Percentiles rank a stretch among this genome's conserved stretches.
Evolutionary conservation across 805 yeast species (phyloP).

Genomic region (Wickerhamomyces strasburgensis): DNA sequence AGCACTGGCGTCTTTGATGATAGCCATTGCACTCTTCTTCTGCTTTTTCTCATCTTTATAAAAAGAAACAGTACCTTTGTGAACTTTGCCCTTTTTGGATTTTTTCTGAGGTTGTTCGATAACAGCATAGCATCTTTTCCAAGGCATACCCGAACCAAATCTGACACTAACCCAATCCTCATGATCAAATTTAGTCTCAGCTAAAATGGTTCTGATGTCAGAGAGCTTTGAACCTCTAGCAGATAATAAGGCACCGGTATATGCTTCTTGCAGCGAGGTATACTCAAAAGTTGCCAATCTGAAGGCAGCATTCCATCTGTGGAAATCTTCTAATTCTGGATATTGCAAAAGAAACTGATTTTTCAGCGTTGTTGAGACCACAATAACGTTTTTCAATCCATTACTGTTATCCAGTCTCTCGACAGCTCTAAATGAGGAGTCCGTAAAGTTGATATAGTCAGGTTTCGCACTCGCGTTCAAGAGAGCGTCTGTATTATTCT

Average conservation of each 20-base stretch:
- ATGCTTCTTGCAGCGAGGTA: conserved; percentile 84
- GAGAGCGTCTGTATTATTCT: conserved; percentile 39
- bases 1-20: conserved; percentile 60
- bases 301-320: conserved; percentile 79
- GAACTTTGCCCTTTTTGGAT: conserved; percentile 38
- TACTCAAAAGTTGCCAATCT: conserved; percentile 78
- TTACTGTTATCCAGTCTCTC: conserved; percentile 56
- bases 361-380: conserved; percentile 87
- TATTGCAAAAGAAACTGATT: conserved; percentile 83
- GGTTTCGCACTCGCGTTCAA: conserved; percentile 68
- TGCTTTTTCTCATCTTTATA: conserved; percentile 74
- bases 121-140: conserved; percentile 92
- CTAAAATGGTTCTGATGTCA: conserved; percentile 79
- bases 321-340: conserved; percentile 55
- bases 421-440: conserved; percentile 77
- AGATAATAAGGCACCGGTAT: conserved; percentile 88
- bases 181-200: conserved; percentile 79
- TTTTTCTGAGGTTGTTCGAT: conserved; percentile 62
- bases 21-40: conserved; percentile 77
- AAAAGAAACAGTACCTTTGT: conserved; percentile 40
- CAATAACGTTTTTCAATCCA: conserved; percentile 66
- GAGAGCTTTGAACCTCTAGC: conserved; percentile 87
- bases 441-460: conserved; percentile 84
- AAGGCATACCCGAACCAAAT: conserved; percentile 96
- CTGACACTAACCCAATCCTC: conserved; percentile 95